phyloP scores from a whole-genome alignment of 352 stramenopile species.

The Pythium angustatum region DNA sequence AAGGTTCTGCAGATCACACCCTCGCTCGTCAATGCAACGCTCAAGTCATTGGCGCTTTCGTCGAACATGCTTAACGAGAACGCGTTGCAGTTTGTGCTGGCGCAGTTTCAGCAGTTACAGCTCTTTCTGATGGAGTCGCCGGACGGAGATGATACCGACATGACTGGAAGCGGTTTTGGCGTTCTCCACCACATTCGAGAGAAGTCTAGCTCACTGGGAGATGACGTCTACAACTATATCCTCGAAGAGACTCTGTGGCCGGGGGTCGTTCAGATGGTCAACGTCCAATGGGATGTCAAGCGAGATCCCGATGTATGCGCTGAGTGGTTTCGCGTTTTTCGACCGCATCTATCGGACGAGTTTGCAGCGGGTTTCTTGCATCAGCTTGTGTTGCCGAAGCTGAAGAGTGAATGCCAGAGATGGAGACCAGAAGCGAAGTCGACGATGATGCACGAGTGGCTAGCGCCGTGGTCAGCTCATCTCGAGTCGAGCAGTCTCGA shows the following conservation, averaged over 20 bases:
- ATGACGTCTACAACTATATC: conserved; percentile 79
- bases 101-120: conserved; percentile 60
- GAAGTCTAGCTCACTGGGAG: conserved; percentile 50
- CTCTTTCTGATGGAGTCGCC: conserved; percentile 60
- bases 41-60: conserved; percentile 51
- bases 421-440: conserved; percentile 56
- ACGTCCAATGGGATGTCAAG: conserved; percentile 61
- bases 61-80: conserved; percentile 43
- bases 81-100: conserved; percentile 29
- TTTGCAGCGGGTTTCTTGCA: conserved; percentile 60
- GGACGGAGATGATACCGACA: conserved; percentile 2
- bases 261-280: conserved; percentile 63
- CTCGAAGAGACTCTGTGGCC: conserved; percentile 79
- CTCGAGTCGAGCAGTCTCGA: conserved; percentile 49
- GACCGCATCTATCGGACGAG: conserved; percentile 46
- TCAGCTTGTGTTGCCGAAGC: conserved; percentile 61
- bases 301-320: conserved; percentile 39
- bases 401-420: conserved; percentile 69
- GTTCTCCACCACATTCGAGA: conserved; percentile 72
- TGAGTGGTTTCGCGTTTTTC: conserved; percentile 48
- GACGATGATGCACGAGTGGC: conserved; percentile 74
- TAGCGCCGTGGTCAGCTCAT: conserved; percentile 64
- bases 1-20: conserved; percentile 70
- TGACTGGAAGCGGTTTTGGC: conserved; percentile 12
- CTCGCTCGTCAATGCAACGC: conserved; percentile 59